phyloP scores from a whole-genome alignment of 768 basidiomycete species.

The Podaxis carcinomalis region DNA sequence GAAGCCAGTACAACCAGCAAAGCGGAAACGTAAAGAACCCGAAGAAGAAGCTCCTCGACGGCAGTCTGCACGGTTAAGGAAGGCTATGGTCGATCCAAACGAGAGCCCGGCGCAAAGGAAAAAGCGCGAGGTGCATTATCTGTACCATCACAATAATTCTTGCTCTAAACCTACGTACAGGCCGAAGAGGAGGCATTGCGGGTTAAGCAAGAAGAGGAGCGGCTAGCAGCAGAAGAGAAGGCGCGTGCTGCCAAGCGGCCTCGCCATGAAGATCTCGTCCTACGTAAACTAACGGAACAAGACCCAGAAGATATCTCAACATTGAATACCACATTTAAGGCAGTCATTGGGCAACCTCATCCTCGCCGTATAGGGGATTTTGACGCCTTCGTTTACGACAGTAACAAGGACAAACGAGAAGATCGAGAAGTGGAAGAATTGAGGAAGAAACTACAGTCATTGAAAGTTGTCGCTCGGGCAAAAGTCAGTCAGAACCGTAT shows the following conservation, averaged over 20 bases:
- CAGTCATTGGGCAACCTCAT: conserved; percentile 31
- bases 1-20: conserved; percentile 60
- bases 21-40: conserved; percentile 47
- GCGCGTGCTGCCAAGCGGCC: conserved; percentile 63
- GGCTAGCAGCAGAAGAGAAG: conserved; percentile 56
- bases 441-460: conserved; percentile 43
- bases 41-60: conserved; percentile 52
- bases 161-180: conserved; percentile 20
- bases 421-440: conserved; percentile 47
- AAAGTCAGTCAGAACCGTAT: conserved; percentile 75
- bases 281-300: conserved; percentile 49
- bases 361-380: conserved; percentile 38
- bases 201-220: conserved; percentile 57
- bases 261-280: conserved; percentile 60
- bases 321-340: conserved; percentile 40
- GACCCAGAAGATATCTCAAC: conserved; percentile 40
- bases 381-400: conserved; percentile 50
- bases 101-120: conserved; percentile 63
- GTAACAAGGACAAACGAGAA: conserved; percentile 42
- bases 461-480: conserved; percentile 71
- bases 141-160: neutral
- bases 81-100: conserved; percentile 43
- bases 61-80: conserved; percentile 61
- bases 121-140: conserved; percentile 57
- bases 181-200: conserved; percentile 47